Evolutionary conservation across 2,329 filamentous ascomycete species (phyloP).

Genomic region (Stagonosporopsis vannaccii): DNA sequence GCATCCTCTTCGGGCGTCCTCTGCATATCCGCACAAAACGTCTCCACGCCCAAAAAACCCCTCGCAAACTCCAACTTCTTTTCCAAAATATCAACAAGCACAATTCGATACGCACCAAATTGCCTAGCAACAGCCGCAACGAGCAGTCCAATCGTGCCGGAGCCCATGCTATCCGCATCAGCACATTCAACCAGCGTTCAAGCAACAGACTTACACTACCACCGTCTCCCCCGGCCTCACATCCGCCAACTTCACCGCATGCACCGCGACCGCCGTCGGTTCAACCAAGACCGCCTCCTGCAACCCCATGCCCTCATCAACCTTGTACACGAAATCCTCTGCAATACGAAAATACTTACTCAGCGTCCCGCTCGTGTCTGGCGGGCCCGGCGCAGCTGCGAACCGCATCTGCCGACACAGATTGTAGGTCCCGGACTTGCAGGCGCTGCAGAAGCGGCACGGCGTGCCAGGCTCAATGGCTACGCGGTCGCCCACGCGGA

Average conservation of each 20-base stretch:
- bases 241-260: slow-evolving; percentile 80
- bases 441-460: slow-evolving; percentile 85
- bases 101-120: slow-evolving; percentile 79
- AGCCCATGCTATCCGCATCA: not conserved
- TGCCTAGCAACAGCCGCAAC: slow-evolving; percentile 74
- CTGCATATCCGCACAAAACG: slow-evolving; percentile 68
- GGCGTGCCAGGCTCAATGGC: slow-evolving; percentile 92
- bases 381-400: slow-evolving; percentile 85
- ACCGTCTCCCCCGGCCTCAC: slow-evolving; percentile 84
- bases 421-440: slow-evolving; percentile 89
- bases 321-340: slow-evolving; percentile 91
- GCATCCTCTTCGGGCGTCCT: slow-evolving; percentile 73
- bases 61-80: slow-evolving; percentile 82
- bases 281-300: slow-evolving; percentile 90
- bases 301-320: slow-evolving; percentile 79
- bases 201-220: slow-evolving; percentile 67
- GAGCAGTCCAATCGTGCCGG: slow-evolving; percentile 87
- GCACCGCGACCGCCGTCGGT: slow-evolving; percentile 85
- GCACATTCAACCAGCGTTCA: not conserved
- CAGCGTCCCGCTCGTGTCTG: slow-evolving; percentile 69
- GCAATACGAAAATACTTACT: slow-evolving; percentile 90
- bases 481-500: slow-evolving; percentile 85
- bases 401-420: slow-evolving; percentile 86
- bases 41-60: slow-evolving; percentile 76
- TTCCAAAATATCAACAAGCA: slow-evolving; percentile 91